Conservation (phyloP, 768 basidiomycete genomes). For the Podaxis carcinomalis region DNA sequence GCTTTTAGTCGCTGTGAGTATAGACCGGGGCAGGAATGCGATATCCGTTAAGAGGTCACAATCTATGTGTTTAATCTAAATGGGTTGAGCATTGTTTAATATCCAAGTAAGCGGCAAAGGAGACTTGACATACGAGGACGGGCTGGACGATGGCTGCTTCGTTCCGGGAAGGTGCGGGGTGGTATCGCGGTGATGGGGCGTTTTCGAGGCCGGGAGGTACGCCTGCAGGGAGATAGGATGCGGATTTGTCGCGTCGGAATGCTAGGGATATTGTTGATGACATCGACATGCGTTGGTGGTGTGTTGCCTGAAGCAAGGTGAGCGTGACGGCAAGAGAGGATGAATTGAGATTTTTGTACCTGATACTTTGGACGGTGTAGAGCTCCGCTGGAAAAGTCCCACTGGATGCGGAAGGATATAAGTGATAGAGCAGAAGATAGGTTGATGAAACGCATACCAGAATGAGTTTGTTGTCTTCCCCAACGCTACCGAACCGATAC, state of each 20-base stretch:
- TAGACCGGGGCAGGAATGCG: slow-evolving; percentile 70
- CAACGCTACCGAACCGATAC: slow-evolving; percentile 93
- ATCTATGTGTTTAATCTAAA: slow-evolving; percentile 76
- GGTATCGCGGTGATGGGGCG: slow-evolving; percentile 52
- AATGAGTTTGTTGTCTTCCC: slow-evolving; percentile 94
- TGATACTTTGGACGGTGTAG: slow-evolving; percentile 85
- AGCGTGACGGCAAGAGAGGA: not conserved
- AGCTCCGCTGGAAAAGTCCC: slow-evolving; percentile 91
- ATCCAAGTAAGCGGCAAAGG: not conserved
- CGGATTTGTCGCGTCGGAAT: slow-evolving; percentile 60
- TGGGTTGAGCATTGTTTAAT: not conserved
- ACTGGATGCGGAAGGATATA: slow-evolving; percentile 39
- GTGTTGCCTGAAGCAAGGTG: slow-evolving; percentile 34
- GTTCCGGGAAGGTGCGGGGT: slow-evolving; percentile 86
- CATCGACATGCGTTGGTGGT: slow-evolving; percentile 73
- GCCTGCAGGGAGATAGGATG: slow-evolving; percentile 46
- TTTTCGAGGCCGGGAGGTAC: slow-evolving; percentile 34
- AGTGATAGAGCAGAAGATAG: not conserved
- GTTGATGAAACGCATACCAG: slow-evolving; percentile 47
- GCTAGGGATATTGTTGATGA: slow-evolving; percentile 75
- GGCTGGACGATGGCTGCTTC: slow-evolving; percentile 91
- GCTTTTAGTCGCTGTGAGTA: slow-evolving; percentile 74
- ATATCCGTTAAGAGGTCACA: slow-evolving; percentile 72
- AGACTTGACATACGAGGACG: slow-evolving; percentile 59
- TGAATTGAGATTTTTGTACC: slow-evolving; percentile 23